Percentiles rank a stretch among this genome's conserved stretches.
These are phyloP conservation scores for Colletotrichum sidae DNA, from an alignment of 2,329 filamentous ascomycete species.

Conservation along the genomic window DNA sequence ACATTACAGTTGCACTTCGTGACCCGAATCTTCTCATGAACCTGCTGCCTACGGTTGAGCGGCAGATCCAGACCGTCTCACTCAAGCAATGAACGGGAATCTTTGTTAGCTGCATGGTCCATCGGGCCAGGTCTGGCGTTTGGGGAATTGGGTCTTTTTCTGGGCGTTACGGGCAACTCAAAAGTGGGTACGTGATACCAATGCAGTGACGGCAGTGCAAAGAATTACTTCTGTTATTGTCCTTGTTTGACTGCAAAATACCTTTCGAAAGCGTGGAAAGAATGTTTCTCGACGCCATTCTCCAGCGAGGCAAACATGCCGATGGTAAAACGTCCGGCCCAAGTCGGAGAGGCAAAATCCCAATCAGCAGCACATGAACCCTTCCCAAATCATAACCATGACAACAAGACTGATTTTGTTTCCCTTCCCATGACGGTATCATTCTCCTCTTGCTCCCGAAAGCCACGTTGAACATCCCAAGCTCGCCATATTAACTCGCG, in stretches of 20 bases:
- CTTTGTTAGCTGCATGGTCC: no score
- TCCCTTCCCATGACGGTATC: neutral
- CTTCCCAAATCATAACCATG: constrained; percentile 3
- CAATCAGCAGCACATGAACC: neutral
- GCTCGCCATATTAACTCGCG: neutral
- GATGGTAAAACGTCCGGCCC: no score
- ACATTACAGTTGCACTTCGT: constrained; percentile 80
- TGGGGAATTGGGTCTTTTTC: neutral
- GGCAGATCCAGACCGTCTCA: constrained; percentile 64
- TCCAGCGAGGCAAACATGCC: neutral
- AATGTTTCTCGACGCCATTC: constrained; percentile 9
- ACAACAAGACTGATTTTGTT: constrained; percentile 4
- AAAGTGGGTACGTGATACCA: constrained; percentile 27
- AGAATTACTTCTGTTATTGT: constrained; percentile 2
- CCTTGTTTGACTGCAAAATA: constrained; percentile 10
- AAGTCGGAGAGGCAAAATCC: no score
- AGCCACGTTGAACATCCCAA: constrained; percentile 5
- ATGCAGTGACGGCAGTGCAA: constrained; percentile 5
- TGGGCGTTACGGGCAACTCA: constrained; percentile 22
- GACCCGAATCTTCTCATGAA: constrained; percentile 82
- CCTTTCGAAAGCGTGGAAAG: constrained; percentile 1
- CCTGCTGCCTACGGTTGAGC: constrained; percentile 77
- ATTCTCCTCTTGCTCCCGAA: neutral
- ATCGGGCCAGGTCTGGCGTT: constrained; percentile 12
- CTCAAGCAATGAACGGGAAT: constrained; percentile 15